phyloP scores from a whole-genome alignment of 2,329 filamentous ascomycete genomes.

The Hansfordia pulvinata region DNA sequence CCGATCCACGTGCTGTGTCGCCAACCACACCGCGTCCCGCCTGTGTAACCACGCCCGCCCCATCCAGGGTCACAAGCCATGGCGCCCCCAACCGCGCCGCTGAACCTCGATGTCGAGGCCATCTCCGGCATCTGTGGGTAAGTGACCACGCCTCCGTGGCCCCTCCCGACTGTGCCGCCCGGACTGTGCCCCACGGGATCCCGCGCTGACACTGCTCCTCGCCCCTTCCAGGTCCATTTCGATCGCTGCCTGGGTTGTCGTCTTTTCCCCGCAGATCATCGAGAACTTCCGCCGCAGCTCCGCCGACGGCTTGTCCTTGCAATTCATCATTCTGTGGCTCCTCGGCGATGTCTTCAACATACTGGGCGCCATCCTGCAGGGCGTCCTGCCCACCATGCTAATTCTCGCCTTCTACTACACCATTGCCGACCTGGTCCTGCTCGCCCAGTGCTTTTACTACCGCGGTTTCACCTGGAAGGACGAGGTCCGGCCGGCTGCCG shows the following conservation, averaged over 20 bases:
- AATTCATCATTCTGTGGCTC: conserved; percentile 90
- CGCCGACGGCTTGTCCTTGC: conserved; percentile 77
- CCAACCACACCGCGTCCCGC: too few species aligned
- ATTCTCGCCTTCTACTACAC: conserved; percentile 94
- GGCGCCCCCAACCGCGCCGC: conserved; percentile 39
- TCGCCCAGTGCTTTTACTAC: conserved; percentile 92
- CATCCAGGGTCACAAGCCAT: conserved; percentile 17
- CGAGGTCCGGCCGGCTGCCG: conserved; percentile 26
- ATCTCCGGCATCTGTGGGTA: conserved; percentile 86
- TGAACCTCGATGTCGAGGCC: conserved; percentile 74
- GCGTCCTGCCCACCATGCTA: conserved; percentile 86
- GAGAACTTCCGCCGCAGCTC: conserved; percentile 81
- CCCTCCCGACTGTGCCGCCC: conserved; percentile 2
- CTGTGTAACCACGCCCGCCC: too few species aligned
- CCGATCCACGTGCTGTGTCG: too few species aligned
- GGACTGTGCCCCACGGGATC: conserved; percentile 5
- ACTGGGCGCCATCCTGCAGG: conserved; percentile 78
- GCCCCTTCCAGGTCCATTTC: conserved; percentile 60
- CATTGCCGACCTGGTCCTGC: conserved; percentile 75
- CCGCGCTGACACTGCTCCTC: conserved; percentile 4
- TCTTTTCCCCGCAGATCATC: conserved; percentile 93
- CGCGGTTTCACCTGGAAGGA: conserved; percentile 62
- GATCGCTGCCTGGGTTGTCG: conserved; percentile 95
- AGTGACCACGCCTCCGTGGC: conserved; percentile 11
- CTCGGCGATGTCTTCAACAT: conserved; percentile 95